Conservation (phyloP, 2,329 filamentous ascomycete genomes). For the Chaetomiaceae sp. region DNA sequence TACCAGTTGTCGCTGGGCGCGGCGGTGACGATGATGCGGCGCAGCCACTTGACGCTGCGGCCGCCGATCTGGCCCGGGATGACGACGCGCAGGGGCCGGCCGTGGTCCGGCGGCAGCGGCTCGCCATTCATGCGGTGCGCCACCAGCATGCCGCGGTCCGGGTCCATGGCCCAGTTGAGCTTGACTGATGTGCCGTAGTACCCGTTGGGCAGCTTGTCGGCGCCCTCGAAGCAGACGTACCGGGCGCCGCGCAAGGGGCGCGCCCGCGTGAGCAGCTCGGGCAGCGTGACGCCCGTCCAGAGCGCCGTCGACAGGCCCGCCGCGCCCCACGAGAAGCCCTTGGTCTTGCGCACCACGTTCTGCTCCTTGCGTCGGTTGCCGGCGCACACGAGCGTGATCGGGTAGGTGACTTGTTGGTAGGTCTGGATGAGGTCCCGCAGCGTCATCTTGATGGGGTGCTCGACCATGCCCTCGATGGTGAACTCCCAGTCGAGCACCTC, state of each 20-base stretch:
- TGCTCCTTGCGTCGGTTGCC: slow-evolving; percentile 91
- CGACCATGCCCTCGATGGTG: slow-evolving; percentile 75
- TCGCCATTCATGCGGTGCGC: slow-evolving; percentile 91
- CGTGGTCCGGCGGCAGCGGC: slow-evolving; percentile 72
- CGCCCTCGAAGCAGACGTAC: slow-evolving; percentile 88
- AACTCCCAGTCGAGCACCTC: slow-evolving; percentile 76
- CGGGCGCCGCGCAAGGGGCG: slow-evolving; percentile 62
- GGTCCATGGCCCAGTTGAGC: slow-evolving; percentile 81
- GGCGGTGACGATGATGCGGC: slow-evolving; percentile 69
- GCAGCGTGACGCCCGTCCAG: slow-evolving; percentile 76
- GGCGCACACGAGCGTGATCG: slow-evolving; percentile 84
- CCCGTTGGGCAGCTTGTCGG: slow-evolving; percentile 81
- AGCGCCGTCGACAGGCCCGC: slow-evolving; percentile 81
- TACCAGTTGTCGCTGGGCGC: slow-evolving; percentile 89
- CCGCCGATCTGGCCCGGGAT: slow-evolving; percentile 91
- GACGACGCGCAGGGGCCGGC: slow-evolving; percentile 72
- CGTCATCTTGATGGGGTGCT: slow-evolving; percentile 65
- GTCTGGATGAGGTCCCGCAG: slow-evolving; percentile 65
- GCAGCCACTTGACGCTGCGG: slow-evolving; percentile 89
- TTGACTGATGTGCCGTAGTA: slow-evolving; percentile 85
- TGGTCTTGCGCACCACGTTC: slow-evolving; percentile 82
- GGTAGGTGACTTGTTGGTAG: slow-evolving; percentile 77
- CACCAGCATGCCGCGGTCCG: slow-evolving; percentile 76
- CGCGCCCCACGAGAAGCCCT: slow-evolving; percentile 91
- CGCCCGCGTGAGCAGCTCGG: slow-evolving; percentile 63